phyloP scores from a whole-genome alignment of 768 basidiomycete genomes.

The Kwoniella sp. region DNA sequence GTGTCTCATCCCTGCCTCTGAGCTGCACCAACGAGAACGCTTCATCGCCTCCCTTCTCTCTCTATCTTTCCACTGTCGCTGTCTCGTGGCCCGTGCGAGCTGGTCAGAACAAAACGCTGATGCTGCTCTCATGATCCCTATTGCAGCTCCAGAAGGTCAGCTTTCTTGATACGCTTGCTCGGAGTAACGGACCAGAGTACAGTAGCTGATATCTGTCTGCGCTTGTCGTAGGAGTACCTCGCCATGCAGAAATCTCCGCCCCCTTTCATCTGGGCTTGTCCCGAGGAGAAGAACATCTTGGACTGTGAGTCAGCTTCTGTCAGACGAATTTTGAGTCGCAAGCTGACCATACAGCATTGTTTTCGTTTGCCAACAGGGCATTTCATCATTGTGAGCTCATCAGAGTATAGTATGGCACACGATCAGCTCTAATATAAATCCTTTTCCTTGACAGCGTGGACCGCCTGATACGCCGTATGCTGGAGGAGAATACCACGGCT shows the following conservation, averaged over 20 bases:
- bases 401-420: too few relatives aligned
- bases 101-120: constrained; percentile 6
- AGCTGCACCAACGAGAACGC: too few relatives aligned
- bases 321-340: neutral
- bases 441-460: constrained; percentile 70
- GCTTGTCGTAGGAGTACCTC: constrained; percentile 78
- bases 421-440: too few relatives aligned
- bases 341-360: constrained; percentile 18
- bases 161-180: constrained; percentile 5
- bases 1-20: constrained; percentile 13
- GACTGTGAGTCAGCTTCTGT: constrained; percentile 67
- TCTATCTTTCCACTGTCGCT: too few relatives aligned
- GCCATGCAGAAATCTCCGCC: constrained; percentile 91
- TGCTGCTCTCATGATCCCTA: neutral
- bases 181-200: neutral
- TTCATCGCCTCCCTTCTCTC: too few relatives aligned
- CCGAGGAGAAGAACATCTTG: constrained; percentile 96
- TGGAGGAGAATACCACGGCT: constrained; percentile 92
- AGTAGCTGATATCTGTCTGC: neutral
- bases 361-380: constrained; percentile 67
- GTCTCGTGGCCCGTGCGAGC: too few relatives aligned
- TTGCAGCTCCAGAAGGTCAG: constrained; percentile 44
- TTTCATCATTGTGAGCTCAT: constrained; percentile 76
- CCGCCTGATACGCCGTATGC: constrained; percentile 89
- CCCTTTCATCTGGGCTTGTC: constrained; percentile 91